These are phyloP conservation scores for Aspergillus funiculosus DNA, from an alignment of 495 filamentous ascomycete species.

Conservation along the genomic window DNA sequence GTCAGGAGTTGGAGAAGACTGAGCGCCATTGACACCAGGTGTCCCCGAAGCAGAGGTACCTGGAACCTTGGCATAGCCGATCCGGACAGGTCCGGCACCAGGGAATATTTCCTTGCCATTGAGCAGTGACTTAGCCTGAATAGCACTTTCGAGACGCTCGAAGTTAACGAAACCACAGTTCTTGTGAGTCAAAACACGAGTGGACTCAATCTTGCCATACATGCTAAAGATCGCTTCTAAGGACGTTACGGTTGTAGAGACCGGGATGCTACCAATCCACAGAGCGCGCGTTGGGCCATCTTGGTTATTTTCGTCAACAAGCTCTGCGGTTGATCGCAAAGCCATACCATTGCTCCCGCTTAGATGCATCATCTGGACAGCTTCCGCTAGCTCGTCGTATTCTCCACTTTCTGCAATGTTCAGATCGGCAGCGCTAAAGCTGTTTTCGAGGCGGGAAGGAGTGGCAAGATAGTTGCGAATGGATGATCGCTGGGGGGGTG, in stretches of 20 bases:
- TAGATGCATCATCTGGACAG: slow-evolving; percentile 73
- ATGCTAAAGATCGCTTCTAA: slow-evolving; percentile 86
- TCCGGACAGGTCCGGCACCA: slow-evolving; percentile 87
- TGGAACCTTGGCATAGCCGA: slow-evolving; percentile 95
- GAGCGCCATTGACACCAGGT: slow-evolving; percentile 73
- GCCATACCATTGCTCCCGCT: slow-evolving; percentile 56
- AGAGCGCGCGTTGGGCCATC: slow-evolving; percentile 89
- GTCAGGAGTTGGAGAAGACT: slow-evolving; percentile 94
- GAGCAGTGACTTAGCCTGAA: slow-evolving; percentile 75
- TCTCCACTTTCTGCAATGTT: slow-evolving; percentile 65
- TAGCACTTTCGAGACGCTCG: slow-evolving; percentile 80
- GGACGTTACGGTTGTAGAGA: slow-evolving; percentile 91
- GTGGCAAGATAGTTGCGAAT: slow-evolving; percentile 70
- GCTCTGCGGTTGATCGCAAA: slow-evolving; percentile 35
- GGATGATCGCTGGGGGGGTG: slow-evolving; percentile 65
- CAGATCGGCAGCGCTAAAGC: slow-evolving; percentile 75
- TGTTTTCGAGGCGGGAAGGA: slow-evolving; percentile 76
- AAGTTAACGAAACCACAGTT: slow-evolving; percentile 99
- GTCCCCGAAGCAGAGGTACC: slow-evolving; percentile 71
- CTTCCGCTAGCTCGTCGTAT: slow-evolving; percentile 64
- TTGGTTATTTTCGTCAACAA: slow-evolving; percentile 64
- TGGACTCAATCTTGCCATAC: slow-evolving; percentile 87
- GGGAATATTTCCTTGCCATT: slow-evolving; percentile 99
- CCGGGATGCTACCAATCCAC: slow-evolving; percentile 97
- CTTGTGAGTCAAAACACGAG: slow-evolving; percentile 93